Evolutionary conservation across 257 asterid genomes (phyloP).

Genomic region (Solanum habrochaites): DNA sequence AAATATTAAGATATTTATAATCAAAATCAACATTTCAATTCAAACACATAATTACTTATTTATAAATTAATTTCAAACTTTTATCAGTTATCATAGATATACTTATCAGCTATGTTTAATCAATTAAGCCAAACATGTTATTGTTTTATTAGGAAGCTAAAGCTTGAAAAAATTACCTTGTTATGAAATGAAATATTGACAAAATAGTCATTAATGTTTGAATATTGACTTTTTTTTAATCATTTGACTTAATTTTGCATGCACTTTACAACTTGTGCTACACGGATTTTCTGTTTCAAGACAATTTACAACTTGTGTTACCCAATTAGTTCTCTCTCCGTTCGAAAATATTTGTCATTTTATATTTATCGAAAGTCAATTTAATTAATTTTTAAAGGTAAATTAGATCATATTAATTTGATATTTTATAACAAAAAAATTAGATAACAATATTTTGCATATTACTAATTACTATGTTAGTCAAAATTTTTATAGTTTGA

Average conservation of each 20-base stretch:
- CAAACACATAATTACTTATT: too few relatives aligned
- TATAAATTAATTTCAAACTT: not conserved
- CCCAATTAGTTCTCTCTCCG: not conserved
- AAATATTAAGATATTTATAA: not conserved
- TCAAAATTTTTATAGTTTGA: too few relatives aligned
- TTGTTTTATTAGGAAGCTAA: not conserved
- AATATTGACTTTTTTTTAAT: not conserved
- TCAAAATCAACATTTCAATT: not conserved
- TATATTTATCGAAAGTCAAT: rapidly evolving
- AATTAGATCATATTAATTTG: rapidly evolving
- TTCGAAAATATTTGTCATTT: rapidly evolving
- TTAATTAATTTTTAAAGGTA: too few relatives aligned
- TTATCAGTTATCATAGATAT: too few relatives aligned
- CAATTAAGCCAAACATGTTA: not conserved
- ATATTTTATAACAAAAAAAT: too few relatives aligned
- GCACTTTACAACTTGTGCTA: not conserved
- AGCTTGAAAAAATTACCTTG: not conserved
- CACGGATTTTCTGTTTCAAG: not conserved
- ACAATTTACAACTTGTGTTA: not conserved
- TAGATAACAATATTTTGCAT: too few relatives aligned
- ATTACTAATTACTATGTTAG: too few relatives aligned
- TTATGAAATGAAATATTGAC: not conserved
- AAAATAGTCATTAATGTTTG: not conserved
- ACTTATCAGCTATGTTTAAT: not conserved
- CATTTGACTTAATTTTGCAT: not conserved